Conservation (phyloP, 257 asterid species). For the Solanum corneliomulleri region DNA sequence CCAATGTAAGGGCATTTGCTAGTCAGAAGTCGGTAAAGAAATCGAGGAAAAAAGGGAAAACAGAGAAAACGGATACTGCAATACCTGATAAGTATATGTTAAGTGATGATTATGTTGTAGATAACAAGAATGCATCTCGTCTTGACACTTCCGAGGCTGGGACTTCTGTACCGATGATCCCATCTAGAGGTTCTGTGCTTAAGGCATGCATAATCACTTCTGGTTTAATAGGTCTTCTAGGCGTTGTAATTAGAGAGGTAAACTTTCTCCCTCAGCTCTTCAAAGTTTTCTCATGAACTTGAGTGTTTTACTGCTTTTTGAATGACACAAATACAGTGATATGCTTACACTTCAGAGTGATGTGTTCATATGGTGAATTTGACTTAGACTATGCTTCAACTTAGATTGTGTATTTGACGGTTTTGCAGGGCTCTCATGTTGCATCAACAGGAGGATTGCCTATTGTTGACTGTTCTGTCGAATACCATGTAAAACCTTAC, state of each 20-base stretch:
- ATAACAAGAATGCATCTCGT: conserved; percentile 6
- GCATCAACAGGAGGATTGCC: conserved; percentile 63
- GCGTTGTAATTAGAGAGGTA: conserved; percentile 68
- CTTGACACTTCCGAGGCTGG: conserved; percentile 16
- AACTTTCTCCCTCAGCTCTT: background rate
- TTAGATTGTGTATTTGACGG: conserved; percentile 5
- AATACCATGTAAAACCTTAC: conserved; percentile 47
- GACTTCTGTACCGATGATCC: conserved; percentile 4
- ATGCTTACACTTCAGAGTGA: background rate
- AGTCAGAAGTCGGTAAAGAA: conserved; percentile 41
- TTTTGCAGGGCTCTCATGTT: conserved; percentile 61
- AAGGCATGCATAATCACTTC: conserved; percentile 71
- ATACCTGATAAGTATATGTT: conserved; percentile 10
- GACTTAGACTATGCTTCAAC: background rate
- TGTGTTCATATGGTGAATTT: background rate
- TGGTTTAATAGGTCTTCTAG: conserved; percentile 48
- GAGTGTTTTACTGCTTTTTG: background rate
- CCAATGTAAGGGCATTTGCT: conserved; percentile 27
- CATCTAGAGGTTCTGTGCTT: conserved; percentile 71
- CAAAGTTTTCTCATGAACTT: background rate
- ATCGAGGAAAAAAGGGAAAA: conserved; percentile 23
- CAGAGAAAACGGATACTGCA: conserved; percentile 9
- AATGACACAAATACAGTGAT: background rate
- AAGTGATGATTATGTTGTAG: conserved; percentile 17
- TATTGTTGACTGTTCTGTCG: conserved; percentile 45